A percentile compares a stretch with the other conserved stretches of the same genome.
Evolutionary conservation across 1,284 basidiomycete species (phyloP).

Genomic region (Boletus sp.): DNA sequence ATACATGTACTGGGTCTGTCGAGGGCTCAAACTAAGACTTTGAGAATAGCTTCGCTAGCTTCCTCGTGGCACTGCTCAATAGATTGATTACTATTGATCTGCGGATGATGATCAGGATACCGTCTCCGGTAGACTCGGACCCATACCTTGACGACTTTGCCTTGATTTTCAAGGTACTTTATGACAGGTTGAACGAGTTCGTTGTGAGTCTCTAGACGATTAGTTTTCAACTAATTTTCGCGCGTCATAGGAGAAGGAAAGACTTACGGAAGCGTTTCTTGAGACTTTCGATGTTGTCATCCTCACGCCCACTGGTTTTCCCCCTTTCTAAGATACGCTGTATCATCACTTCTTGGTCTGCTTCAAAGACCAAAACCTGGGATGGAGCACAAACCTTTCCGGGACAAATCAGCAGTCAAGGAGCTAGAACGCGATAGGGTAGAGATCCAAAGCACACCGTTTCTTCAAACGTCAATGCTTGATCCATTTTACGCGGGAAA

Average conservation of each 20-base stretch:
- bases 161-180: slow-evolving; percentile 69
- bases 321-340: slow-evolving; percentile 83
- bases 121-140: background rate
- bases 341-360: slow-evolving; percentile 82
- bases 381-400: slow-evolving; percentile 71
- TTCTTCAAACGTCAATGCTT: slow-evolving; percentile 90
- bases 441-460: slow-evolving; percentile 50
- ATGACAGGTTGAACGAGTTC: slow-evolving; percentile 97
- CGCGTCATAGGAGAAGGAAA: background rate
- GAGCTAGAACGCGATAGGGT: background rate
- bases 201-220: slow-evolving; percentile 73
- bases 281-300: slow-evolving; percentile 94
- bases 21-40: slow-evolving; percentile 35
- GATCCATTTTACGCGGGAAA: slow-evolving; percentile 94
- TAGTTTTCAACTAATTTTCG: slow-evolving; percentile 3
- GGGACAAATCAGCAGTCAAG: slow-evolving; percentile 3
- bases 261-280: slow-evolving; percentile 89
- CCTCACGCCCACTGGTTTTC: slow-evolving; percentile 92
- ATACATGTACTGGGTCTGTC: slow-evolving; percentile 17
- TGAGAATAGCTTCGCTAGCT: slow-evolving; percentile 53
- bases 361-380: slow-evolving; percentile 86
- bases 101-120: slow-evolving; percentile 8
- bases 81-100: slow-evolving; percentile 78
- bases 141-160: slow-evolving; percentile 66
- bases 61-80: slow-evolving; percentile 72